These are phyloP conservation scores for Cadophora luteo-olivacea DNA, from an alignment of 2,329 filamentous ascomycete genomes.

Conservation along the genomic window DNA sequence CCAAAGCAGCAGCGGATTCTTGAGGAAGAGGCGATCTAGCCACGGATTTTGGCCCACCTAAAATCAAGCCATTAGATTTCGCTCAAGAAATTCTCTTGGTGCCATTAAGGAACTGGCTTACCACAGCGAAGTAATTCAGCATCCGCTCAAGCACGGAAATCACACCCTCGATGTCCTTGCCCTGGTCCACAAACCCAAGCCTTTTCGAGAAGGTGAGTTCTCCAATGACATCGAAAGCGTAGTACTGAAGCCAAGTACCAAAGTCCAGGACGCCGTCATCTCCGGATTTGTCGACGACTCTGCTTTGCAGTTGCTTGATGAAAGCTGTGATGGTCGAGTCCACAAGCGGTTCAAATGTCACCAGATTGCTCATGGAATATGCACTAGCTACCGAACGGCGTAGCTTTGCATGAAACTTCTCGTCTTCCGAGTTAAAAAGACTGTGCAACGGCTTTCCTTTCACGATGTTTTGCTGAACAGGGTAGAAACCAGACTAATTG, in stretches of 20 bases:
- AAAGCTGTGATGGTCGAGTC: constrained; percentile 77
- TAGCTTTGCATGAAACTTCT: constrained; percentile 77
- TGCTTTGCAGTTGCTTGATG: constrained; percentile 22
- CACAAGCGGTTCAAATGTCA: constrained; percentile 82
- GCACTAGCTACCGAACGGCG: constrained; percentile 77
- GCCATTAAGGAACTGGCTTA: constrained; percentile 45
- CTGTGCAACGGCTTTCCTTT: constrained; percentile 72
- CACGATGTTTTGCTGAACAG: constrained; percentile 76
- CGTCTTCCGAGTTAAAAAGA: constrained; percentile 78
- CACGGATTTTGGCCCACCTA: constrained; percentile 77
- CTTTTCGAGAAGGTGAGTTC: constrained; percentile 78
- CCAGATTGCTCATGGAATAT: constrained; percentile 77
- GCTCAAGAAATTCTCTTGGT: background rate
- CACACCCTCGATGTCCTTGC: constrained; percentile 78
- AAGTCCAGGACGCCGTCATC: constrained; percentile 59
- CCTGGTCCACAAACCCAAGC: constrained; percentile 76
- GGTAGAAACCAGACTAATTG: constrained; percentile 76
- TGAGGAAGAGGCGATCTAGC: constrained; percentile 72
- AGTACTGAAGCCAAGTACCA: constrained; percentile 77
- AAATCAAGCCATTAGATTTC: background rate
- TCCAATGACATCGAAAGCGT: constrained; percentile 82
- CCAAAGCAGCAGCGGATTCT: constrained; percentile 75
- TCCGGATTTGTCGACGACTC: constrained; percentile 1
- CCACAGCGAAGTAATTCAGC: constrained; percentile 74
- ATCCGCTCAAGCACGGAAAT: constrained; percentile 67